Evolutionary conservation across 257 asterid species (phyloP).

Genomic region (Buddleja alternifolia): DNA sequence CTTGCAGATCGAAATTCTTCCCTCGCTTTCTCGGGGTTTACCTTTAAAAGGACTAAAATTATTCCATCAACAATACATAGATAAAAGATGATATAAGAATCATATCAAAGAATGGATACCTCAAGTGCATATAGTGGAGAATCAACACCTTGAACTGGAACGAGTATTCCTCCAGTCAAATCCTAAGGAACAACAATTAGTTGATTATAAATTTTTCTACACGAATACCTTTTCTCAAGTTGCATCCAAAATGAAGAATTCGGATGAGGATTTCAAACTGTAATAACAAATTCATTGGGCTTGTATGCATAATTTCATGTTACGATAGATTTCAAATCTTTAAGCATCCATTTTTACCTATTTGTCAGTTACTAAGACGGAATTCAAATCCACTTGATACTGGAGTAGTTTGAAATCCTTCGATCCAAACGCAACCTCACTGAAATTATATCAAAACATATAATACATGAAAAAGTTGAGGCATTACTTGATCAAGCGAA

Average conservation of each 20-base stretch:
- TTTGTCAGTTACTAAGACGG: too few species aligned
- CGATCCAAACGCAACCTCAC: too few species aligned
- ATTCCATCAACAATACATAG: conserved; percentile 6
- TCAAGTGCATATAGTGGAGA: conserved; percentile 75
- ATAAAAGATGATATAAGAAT: conserved; percentile 9
- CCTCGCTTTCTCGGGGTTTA: conserved; percentile 63
- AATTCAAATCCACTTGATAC: too few species aligned
- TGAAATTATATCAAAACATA: too few species aligned
- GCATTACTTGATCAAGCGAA: conserved; percentile 74
- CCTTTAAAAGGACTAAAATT: conserved; percentile 39
- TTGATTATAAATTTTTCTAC: conserved; percentile 7
- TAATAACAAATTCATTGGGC: too few species aligned
- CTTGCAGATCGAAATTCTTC: conserved; percentile 52
- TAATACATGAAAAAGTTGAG: conserved; percentile 9
- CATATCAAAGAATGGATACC: conserved; percentile 42
- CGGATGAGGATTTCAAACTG: too few species aligned
- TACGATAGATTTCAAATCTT: too few species aligned
- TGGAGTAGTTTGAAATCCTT: too few species aligned
- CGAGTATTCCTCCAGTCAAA: conserved; percentile 71
- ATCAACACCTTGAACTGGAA: conserved; percentile 71
- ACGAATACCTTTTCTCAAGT: background rate
- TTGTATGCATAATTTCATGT: too few species aligned
- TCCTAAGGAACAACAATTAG: conserved; percentile 42
- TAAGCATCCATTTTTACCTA: too few species aligned
- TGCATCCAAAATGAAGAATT: background rate